A percentile compares a stretch with the other conserved stretches of the same genome.
Conservation (phyloP, 225 moss, liverwort and hornwort genomes). For the Anthoceros angustus region DNA sequence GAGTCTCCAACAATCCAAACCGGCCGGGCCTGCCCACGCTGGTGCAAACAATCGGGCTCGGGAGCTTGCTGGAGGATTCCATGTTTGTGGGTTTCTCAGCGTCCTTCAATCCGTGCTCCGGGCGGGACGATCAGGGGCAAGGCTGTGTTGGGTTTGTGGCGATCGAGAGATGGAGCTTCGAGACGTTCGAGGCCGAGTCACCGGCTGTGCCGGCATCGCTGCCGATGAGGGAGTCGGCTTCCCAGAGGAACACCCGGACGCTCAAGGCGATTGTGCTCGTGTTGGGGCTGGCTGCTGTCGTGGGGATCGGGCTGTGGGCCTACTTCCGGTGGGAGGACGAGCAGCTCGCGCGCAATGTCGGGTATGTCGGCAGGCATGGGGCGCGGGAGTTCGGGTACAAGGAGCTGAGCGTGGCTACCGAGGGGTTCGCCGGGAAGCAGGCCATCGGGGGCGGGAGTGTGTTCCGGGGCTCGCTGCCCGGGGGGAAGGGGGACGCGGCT, state of each 20-base stretch:
- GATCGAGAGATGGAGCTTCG: neutral
- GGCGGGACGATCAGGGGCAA: neutral
- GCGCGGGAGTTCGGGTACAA: neutral
- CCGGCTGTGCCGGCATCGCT: too few relatives aligned
- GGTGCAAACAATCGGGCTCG: neutral
- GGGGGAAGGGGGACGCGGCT: neutral
- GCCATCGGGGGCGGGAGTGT: neutral
- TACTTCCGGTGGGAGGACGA: constrained; percentile 8
- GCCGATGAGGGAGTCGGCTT: neutral
- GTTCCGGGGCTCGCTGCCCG: neutral
- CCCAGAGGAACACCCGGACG: neutral
- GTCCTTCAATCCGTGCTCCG: neutral
- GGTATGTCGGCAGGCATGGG: neutral
- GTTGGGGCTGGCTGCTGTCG: neutral
- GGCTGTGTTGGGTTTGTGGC: neutral
- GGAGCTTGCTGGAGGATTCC: neutral
- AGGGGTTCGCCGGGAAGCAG: neutral
- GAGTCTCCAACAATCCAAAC: neutral
- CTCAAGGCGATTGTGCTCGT: neutral
- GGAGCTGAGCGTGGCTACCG: neutral
- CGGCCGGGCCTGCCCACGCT: neutral
- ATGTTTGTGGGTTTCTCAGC: constrained; percentile 2
- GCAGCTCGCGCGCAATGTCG: neutral
- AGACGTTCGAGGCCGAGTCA: too few relatives aligned
- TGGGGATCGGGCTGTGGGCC: neutral